Evolutionary conservation across 2,329 filamentous ascomycete species (phyloP), one percentile per base, ranked within the genome.

Genomic region (Colletotrichum sp.): DNA sequence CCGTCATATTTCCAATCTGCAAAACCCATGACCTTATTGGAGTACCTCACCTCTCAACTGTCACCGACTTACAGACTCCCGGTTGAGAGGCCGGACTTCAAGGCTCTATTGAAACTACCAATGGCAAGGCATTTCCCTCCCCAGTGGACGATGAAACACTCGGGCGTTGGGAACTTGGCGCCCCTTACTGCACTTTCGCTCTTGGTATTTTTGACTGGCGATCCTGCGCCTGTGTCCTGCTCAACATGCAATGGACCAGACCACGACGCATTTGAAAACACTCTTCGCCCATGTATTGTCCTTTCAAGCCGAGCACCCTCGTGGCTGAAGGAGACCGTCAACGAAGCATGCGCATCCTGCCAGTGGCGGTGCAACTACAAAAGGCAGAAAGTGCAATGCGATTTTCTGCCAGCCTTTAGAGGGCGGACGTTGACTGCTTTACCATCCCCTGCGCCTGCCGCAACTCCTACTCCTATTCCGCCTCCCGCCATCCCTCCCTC

Each of bases 311-410:
- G 36, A 1, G 70, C 85, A 62, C 71, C 81, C 1, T 11, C 36
- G 0, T 62, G 71, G 4, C 77, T 80, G 2, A 79, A 78, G 25
- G 36, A 67, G 9, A 64, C 78, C 2, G 82, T 79, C 77, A 49
- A 61, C 64, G 7, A 64, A 9, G 78, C 79, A 7, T 86, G 84
- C 72, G 82, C 83, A 0, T 80, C 82, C 4, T 84, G 83, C 57
- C 80, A 75, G 39, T 86, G 85, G 73, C 81, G 76, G 34, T 75
- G 77, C 8, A 74, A 80, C 34, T 66, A 80, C 3, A 79, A 80
- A 8, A 78, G 81, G 7, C 78, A 76, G 6, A 73, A 71, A 3
- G 84, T 81, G 49, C 52, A 67, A 15, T 85, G 83, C 69, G 79
- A 80, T 49, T 83, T 81, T 79, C 62, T 69, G 15, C 34, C 52